Evolutionary conservation across 805 yeast species (phyloP).

Genomic region (Tetrapisispora phaffii): DNA sequence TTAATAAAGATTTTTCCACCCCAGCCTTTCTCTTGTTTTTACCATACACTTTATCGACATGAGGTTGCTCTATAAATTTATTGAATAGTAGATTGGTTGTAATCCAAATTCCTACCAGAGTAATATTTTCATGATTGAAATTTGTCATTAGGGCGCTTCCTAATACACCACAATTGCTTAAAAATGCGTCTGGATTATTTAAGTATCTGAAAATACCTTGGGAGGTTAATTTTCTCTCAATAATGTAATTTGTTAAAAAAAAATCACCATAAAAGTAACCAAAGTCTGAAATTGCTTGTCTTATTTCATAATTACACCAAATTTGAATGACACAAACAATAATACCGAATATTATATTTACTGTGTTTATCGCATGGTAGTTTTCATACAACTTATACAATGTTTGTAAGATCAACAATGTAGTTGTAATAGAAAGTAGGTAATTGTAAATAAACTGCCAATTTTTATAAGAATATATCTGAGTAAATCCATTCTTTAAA

Average conservation of each 20-base stretch:
- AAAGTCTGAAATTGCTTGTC: conserved; percentile 63
- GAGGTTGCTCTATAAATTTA: conserved; percentile 65
- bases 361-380: conserved; percentile 14
- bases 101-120: conserved; percentile 56
- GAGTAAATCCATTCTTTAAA: conserved; percentile 28
- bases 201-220: conserved; percentile 76
- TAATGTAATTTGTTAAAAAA: conserved; percentile 48
- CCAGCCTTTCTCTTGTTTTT: conserved; percentile 48
- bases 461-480: conserved; percentile 53
- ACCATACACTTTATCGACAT: conserved; percentile 69
- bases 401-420: conserved; percentile 37
- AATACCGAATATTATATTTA: conserved; percentile 45
- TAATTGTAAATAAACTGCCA: conserved; percentile 60
- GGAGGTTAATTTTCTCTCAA: conserved; percentile 46
- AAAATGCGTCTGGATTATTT: conserved; percentile 71
- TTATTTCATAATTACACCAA: conserved; percentile 63
- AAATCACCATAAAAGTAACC: conserved; percentile 89
- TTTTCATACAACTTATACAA: conserved; percentile 24
- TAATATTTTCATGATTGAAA: conserved; percentile 39
- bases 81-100: conserved; percentile 52
- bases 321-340: conserved; percentile 48
- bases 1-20: conserved; percentile 33
- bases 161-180: conserved; percentile 74
- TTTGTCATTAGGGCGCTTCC: conserved; percentile 54
- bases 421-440: conserved; percentile 44